A percentile compares a stretch with the other conserved stretches of the same genome.
Evolutionary conservation across 768 basidiomycete genomes (phyloP).

Genomic region (Mycena pura): DNA sequence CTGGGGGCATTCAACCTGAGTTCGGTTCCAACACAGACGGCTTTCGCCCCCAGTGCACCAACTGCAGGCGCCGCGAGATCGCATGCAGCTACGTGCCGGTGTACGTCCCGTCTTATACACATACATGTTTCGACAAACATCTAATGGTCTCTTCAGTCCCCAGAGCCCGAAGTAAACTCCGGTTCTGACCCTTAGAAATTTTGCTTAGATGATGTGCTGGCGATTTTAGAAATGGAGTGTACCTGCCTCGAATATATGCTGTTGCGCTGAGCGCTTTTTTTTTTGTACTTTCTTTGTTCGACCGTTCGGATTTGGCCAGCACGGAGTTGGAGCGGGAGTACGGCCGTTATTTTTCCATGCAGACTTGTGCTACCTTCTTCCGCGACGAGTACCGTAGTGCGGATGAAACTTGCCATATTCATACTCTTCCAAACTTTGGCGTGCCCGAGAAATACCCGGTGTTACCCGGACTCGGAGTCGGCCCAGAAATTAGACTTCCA

Average conservation of each 20-base stretch:
- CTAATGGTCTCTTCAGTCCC: not conserved
- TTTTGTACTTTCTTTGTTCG: not conserved
- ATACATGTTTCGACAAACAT: not conserved
- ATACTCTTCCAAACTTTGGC: too few relatives aligned
- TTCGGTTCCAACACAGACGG: slow-evolving; percentile 45
- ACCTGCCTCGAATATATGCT: slow-evolving; percentile 36
- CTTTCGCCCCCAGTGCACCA: slow-evolving; percentile 63
- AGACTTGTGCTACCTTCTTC: too few relatives aligned
- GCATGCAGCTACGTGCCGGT: slow-evolving; percentile 71
- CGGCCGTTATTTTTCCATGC: too few relatives aligned
- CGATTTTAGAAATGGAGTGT: slow-evolving; percentile 18
- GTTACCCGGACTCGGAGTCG: too few relatives aligned
- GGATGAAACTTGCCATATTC: too few relatives aligned
- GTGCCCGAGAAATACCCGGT: too few relatives aligned
- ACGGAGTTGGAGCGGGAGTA: too few relatives aligned
- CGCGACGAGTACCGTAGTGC: too few relatives aligned
- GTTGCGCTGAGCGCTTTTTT: slow-evolving; percentile 2
- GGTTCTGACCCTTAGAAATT: not conserved
- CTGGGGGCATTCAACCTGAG: not conserved
- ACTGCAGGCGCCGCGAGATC: slow-evolving; percentile 66
- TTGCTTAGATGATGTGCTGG: slow-evolving; percentile 29
- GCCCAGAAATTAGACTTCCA: too few relatives aligned
- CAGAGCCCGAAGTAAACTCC: not conserved
- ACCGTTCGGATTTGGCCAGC: too few relatives aligned
- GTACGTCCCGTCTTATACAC: slow-evolving; percentile 47